Base-by-base conservation (phyloP, 2,329 filamentous ascomycete species). In the Ascochyta rabiei region DNA sequence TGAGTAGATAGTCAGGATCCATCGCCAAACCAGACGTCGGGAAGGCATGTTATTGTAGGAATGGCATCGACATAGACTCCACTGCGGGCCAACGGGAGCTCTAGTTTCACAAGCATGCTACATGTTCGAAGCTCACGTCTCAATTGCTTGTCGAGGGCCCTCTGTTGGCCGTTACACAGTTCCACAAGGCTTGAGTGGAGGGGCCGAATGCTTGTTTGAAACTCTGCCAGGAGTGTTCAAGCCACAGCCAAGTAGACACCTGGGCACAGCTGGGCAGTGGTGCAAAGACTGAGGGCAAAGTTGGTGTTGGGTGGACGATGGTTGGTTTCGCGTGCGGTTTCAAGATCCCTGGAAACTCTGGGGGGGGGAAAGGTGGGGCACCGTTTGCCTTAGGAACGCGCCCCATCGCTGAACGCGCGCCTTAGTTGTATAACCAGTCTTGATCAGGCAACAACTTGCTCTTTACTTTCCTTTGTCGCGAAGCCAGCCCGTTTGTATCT, bases 1-100 rank as follows among this genome's bases (percentile, higher is more conserved):
- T 74, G 56, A 73, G 60, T 41, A 74, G 58, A 42, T 67, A 68
- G 46, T 73, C 69, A 45, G 68, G 63, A 67, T 69, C 68, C 67
- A 68, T 73, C 60, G 23, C 53, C 41, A 44, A 48, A 37, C 53
- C 45, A 10, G 40, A 24, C 37, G 46, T 30, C n/a, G 55, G 54
- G 37, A 31, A 33, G 4, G 28, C 34, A 26, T 16, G 37, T 48
- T 33, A 13, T 53, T 57, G 48, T 57, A 57, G 34, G 21, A 24
- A 16, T n/a, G 39, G 18, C 23, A 33, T 24, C 23, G 44, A 34
- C 7, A 9, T 21, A 13, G 43, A 34, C 39, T 31, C 48, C 43
- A 39, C 28, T 44, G 43, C 53, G 38, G 43, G 39, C 34, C 15
- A 8, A 50, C 38, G 52, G 46, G 46, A 37, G 66, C 53, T 67